Base-by-base conservation (phyloP, 805 yeast genomes). In the Candida stauntonica region DNA sequence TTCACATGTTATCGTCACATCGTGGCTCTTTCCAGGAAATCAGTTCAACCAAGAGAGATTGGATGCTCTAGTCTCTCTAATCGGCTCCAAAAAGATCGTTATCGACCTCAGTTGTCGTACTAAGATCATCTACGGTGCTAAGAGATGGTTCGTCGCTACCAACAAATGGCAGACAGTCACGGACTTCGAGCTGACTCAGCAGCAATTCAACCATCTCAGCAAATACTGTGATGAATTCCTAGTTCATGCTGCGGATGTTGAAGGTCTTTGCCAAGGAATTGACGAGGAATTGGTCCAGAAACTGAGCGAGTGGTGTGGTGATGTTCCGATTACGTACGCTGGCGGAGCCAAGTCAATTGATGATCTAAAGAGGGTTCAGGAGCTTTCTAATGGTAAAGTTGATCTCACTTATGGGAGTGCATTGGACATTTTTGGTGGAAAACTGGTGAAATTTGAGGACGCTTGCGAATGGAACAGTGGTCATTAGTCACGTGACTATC, bases 171-270 rank as follows among this genome's bases (percentile, higher is more conserved):
- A 89, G 59, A 84, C 89, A 0, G 62, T 89, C 20, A 93, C 99
- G 0, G 71, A 72, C 28, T 70, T 79, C 31, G 72, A 64, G 39
- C 66, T 93, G 38, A 67, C 67, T 34, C 58, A 61, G 35, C 73
- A 72, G 18, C 72, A 83, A 19, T 72, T 93, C 42, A 57, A 51
- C 4, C 44, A 61, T 33, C 68, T 93, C 28, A 62, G 81, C 7
- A 39, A 67, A 34, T 86, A 81, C 62, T 86, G 97, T 52, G 73
- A 77, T 47, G 99, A 93, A 63, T 86, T 91, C 55, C 65, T 93
- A 38, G 81, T 93, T 14, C 99, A 93, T 64, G 99, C 99, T 3
- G 99, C 99, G 0, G 99, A 93, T 61, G 98, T 93, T 3, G 99
- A 93, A 62, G 99, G 99, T 0, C 68, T 93, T 14, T 93, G 99